Conservation (phyloP, 495 filamentous ascomycete genomes). For the Penicillium macrosclerotiorum region DNA sequence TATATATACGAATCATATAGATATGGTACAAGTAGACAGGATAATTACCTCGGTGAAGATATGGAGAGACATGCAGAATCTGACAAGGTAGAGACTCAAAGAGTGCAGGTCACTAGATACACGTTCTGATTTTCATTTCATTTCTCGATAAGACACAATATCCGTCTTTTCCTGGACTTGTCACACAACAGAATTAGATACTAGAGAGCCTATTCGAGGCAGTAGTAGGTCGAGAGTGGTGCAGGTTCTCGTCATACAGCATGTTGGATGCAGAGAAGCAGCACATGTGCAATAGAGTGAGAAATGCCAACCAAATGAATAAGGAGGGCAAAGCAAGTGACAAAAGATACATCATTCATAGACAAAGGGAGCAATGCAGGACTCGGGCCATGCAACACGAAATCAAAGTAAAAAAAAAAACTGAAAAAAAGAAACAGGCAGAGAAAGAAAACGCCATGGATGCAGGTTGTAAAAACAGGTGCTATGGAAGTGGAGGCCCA, state of each 20-base stretch:
- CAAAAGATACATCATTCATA: slow-evolving; percentile 8
- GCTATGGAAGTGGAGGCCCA: neutral
- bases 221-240: neutral
- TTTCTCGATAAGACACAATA: neutral
- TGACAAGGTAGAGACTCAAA: no score
- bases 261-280: slow-evolving; percentile 14
- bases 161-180: neutral
- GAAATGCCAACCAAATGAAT: no score
- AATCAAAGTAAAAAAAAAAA: neutral
- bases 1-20: no score
- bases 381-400: slow-evolving; percentile 8
- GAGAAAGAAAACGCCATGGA: slow-evolving; percentile 8
- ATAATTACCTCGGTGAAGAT: no score
- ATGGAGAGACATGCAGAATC: no score
- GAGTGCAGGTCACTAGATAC: neutral
- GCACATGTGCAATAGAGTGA: slow-evolving; percentile 7
- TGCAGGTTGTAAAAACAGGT: slow-evolving; percentile 10
- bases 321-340: no score
- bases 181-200: neutral
- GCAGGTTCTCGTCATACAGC: slow-evolving; percentile 9
- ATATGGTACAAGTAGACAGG: no score
- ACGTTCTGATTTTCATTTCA: neutral
- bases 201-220: neutral
- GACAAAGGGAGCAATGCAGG: slow-evolving; percentile 1
- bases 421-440: neutral